phyloP scores from a whole-genome alignment of 352 stramenopile genomes.

The Peronosclerospora sorghi region DNA sequence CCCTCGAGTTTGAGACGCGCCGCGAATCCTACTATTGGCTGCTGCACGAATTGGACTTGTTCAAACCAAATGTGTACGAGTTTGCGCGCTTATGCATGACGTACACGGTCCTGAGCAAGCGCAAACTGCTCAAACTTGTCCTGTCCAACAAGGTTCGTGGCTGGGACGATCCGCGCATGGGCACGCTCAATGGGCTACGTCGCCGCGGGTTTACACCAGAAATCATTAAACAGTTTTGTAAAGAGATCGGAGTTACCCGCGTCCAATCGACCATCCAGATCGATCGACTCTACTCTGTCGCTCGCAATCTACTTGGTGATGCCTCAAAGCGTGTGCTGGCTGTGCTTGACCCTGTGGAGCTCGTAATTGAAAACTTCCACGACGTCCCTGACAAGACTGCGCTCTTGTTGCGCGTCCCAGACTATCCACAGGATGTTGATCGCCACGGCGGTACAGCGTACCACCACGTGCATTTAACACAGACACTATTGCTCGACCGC shows the following conservation, averaged over 20 bases:
- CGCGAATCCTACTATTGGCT: constrained; percentile 99
- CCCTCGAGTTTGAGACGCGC: constrained; percentile 98
- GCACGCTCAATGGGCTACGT: constrained; percentile 92
- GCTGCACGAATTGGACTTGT: constrained; percentile 93
- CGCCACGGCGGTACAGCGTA: constrained; percentile 40
- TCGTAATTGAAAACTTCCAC: constrained; percentile 62
- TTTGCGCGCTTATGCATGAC: constrained; percentile 95
- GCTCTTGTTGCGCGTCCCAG: constrained; percentile 41
- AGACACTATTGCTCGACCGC: constrained; percentile 57
- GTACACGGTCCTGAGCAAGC: constrained; percentile 98
- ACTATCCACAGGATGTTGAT: constrained; percentile 65
- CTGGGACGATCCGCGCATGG: constrained; percentile 95
- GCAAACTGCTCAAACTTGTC: constrained; percentile 97
- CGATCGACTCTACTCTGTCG: constrained; percentile 62
- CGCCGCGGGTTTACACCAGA: constrained; percentile 76
- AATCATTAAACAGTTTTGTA: constrained; percentile 84
- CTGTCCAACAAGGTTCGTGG: constrained; percentile 86
- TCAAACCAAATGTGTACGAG: constrained; percentile 96
- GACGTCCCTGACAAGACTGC: constrained; percentile 24
- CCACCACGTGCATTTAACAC: constrained; percentile 53
- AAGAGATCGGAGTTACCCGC: constrained; percentile 78
- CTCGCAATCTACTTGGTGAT: constrained; percentile 56
- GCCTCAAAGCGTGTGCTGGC: constrained; percentile 68
- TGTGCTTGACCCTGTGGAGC: constrained; percentile 65
- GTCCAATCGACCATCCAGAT: constrained; percentile 85